Conservation (phyloP, 1,284 basidiomycete genomes). For the Sporisorium exsertum region DNA sequence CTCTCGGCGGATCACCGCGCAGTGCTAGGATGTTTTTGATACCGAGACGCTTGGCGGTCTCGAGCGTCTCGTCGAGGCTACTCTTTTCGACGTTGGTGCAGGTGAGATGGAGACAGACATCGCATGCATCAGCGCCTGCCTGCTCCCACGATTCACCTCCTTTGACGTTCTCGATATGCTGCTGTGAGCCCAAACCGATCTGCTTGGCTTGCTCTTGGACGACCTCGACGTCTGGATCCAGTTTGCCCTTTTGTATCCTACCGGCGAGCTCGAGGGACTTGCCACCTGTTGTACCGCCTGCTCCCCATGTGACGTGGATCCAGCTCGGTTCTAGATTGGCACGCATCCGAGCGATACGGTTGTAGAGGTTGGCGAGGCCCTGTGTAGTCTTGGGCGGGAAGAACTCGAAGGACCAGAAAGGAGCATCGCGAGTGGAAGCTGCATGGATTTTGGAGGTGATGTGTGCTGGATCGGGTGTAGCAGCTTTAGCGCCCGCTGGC, state of each 20-base stretch:
- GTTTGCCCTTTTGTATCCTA: slow-evolving; percentile 60
- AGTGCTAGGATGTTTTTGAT: slow-evolving; percentile 92
- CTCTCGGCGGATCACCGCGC: slow-evolving; percentile 86
- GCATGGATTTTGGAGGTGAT: slow-evolving; percentile 42
- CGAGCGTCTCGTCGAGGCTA: slow-evolving; percentile 80
- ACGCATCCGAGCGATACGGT: slow-evolving; percentile 73
- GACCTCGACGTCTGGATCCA: slow-evolving; percentile 43
- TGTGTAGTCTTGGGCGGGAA: slow-evolving; percentile 92
- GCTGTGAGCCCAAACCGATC: slow-evolving; percentile 8
- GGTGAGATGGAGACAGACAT: slow-evolving; percentile 93
- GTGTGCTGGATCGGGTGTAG: slow-evolving; percentile 35
- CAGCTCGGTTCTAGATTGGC: slow-evolving; percentile 73
- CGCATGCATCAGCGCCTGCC: slow-evolving; percentile 80
- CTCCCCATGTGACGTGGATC: slow-evolving; percentile 90
- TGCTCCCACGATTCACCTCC: slow-evolving; percentile 25
- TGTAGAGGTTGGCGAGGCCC: slow-evolving; percentile 78
- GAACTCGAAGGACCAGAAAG: slow-evolving; percentile 81
- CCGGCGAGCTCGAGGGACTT: slow-evolving; percentile 81
- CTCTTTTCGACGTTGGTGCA: slow-evolving; percentile 91
- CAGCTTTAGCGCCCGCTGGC: not conserved
- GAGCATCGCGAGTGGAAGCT: slow-evolving; percentile 26
- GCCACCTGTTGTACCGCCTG: slow-evolving; percentile 91
- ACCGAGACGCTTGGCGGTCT: slow-evolving; percentile 83
- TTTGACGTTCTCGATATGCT: slow-evolving; percentile 27
- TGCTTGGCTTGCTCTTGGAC: slow-evolving; percentile 16